These are phyloP conservation scores for Blepharisma japonicum DNA, from an alignment of 73 alveolate genomes.

Conservation along the genomic window DNA sequence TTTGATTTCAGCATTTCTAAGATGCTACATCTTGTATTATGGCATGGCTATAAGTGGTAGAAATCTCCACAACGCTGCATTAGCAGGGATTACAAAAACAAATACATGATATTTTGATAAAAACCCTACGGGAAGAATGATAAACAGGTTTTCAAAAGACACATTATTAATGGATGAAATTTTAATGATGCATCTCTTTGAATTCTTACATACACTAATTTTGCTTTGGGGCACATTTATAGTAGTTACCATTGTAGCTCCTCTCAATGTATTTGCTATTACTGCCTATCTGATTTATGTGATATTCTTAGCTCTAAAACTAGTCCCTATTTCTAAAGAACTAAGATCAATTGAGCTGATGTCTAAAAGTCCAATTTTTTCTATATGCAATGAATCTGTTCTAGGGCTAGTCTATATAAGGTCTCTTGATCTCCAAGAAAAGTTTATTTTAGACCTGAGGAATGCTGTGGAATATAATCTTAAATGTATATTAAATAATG, in stretches of 20 bases:
- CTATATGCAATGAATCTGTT: neutral
- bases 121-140: slow-evolving; percentile 34
- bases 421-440: neutral
- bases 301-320: neutral
- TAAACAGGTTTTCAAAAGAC: slow-evolving; percentile 47
- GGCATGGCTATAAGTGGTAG: neutral
- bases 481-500: neutral
- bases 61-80: neutral
- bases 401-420: neutral
- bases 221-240: neutral
- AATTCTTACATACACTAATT: neutral
- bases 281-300: neutral
- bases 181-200: neutral
- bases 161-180: slow-evolving; percentile 37
- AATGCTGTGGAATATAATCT: neutral
- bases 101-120: slow-evolving; percentile 3
- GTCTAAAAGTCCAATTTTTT: neutral
- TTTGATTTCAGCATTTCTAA: neutral
- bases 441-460: neutral
- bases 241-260: neutral
- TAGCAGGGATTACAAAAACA: neutral
- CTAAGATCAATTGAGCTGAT: neutral
- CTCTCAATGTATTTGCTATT: neutral
- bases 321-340: neutral
- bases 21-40: neutral